Evolutionary conservation across 2,329 filamentous ascomycete genomes (phyloP), one percentile per base, ranked within the genome.

Genomic region (Zymoseptoria passerinii): DNA sequence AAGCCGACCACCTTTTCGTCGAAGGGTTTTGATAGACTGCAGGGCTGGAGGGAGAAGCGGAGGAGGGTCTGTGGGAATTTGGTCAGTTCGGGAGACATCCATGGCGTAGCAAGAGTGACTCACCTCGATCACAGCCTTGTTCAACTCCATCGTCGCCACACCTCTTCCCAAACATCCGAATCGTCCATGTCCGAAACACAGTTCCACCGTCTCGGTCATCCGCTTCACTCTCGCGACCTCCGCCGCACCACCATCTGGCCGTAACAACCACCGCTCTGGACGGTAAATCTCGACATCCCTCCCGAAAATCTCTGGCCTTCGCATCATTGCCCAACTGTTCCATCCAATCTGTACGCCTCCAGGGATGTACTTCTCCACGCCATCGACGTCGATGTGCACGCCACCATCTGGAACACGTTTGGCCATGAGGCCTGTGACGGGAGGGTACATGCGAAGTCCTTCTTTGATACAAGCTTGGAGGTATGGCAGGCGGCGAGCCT

Each of bases 401-500:
- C 73, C 73, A 3, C 65, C 69, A 18, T 67, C 63, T 0, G 73
- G 72, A 0, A 71, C 71, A 6, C 65, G 65, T 62, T 75, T 75
- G 10, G 71, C 71, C n/a, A 74, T 61, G 0, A 73, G 59, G 13
- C 72, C 72, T 1, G 72, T 73, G n/a, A 74, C 71, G 7, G 72
- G 72, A 3, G 77, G 77, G 54, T 77, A 76, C 29, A 79, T 70
- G 16, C 78, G 70, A 48, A 80, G 65, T 6, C 71, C 76, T 64
- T 80, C 78, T 29, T 77, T 77, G 55, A 80, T 73, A 44, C 77
- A 76, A 3, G 77, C 77, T 57, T 73, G 70, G 2, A 80, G 66
- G 60, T 79, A 80, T 0, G 76, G 75, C 1, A 80, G 65, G 8
- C 68, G 62, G 20, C 71, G 70, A 4, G 74, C 75, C 63, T 76